Evolutionary conservation across 2,329 filamentous ascomycete species (phyloP).

Genomic region (Cladosporium halotolerans): DNA sequence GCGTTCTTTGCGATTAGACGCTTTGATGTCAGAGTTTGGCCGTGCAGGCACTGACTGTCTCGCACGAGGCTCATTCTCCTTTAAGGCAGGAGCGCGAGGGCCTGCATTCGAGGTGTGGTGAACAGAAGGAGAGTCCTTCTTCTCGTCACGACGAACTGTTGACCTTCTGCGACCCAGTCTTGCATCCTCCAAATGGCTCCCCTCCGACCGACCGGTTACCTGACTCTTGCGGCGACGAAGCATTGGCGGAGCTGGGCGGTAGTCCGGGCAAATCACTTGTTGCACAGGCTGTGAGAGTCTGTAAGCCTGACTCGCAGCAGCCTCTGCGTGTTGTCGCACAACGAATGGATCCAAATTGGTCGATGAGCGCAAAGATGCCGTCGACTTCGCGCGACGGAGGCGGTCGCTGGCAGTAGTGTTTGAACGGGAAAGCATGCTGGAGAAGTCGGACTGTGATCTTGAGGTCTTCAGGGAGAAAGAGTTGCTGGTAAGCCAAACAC

Average conservation of each 20-base stretch:
- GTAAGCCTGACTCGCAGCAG: slow-evolving; percentile 58
- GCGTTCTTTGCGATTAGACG: slow-evolving; percentile 13
- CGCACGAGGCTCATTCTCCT: not conserved
- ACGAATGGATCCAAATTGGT: slow-evolving; percentile 34
- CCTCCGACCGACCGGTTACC: slow-evolving; percentile 24
- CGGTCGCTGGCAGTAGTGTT: slow-evolving; percentile 27
- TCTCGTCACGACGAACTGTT: slow-evolving; percentile 8
- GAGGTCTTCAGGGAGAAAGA: not conserved
- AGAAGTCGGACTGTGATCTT: not conserved
- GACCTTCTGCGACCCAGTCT: slow-evolving; percentile 18
- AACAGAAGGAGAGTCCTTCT: slow-evolving; percentile 13
- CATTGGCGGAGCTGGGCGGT: slow-evolving; percentile 2
- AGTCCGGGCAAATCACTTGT: slow-evolving; percentile 15
- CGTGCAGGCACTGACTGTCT: not conserved
- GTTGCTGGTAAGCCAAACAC: slow-evolving; percentile 2
- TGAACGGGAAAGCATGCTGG: slow-evolving; percentile 28
- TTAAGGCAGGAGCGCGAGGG: not conserved
- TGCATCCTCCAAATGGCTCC: slow-evolving; percentile 30
- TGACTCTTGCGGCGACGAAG: slow-evolving; percentile 21
- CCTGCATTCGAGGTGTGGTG: not conserved
- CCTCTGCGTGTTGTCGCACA: slow-evolving; percentile 54
- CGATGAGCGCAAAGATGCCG: slow-evolving; percentile 20
- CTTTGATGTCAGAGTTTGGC: slow-evolving; percentile 2
- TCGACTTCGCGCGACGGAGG: slow-evolving; percentile 30
- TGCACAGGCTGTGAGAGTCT: slow-evolving; percentile 43